Conservation (phyloP, 768 basidiomycete species). For the Mycena kentingensis region DNA sequence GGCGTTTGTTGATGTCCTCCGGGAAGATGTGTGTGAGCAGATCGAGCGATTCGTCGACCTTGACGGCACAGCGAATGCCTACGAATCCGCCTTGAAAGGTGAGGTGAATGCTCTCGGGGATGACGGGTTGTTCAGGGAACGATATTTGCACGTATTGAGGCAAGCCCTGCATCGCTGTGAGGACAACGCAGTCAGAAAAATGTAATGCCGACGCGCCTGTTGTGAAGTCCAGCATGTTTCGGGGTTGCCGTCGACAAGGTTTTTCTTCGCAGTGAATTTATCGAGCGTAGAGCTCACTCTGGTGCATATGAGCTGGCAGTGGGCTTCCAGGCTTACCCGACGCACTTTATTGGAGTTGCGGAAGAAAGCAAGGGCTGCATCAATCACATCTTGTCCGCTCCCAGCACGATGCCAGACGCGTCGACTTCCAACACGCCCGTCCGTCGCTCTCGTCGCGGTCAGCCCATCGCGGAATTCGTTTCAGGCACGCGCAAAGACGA, state of each 20-base stretch:
- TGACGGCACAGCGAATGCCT: slow-evolving; percentile 62
- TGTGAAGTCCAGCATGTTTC: slow-evolving; percentile 88
- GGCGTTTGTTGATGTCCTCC: slow-evolving; percentile 76
- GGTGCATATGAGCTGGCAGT: slow-evolving; percentile 13
- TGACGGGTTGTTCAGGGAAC: slow-evolving; percentile 51
- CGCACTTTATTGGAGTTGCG: slow-evolving; percentile 56
- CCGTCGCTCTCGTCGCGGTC: slow-evolving; percentile 19
- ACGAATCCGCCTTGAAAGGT: slow-evolving; percentile 91
- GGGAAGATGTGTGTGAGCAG: slow-evolving; percentile 63
- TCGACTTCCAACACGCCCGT: too few species aligned
- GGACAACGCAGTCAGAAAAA: slow-evolving; percentile 2
- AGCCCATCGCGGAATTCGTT: slow-evolving; percentile 7
- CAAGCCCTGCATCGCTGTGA: slow-evolving; percentile 52
- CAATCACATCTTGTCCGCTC: slow-evolving; percentile 26
- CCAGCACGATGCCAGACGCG: too few species aligned
- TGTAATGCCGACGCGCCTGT: slow-evolving; percentile 47
- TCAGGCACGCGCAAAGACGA: background rate
- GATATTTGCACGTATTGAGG: slow-evolving; percentile 74
- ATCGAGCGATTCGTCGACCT: slow-evolving; percentile 50
- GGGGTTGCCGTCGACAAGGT: slow-evolving; percentile 66
- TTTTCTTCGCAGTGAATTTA: slow-evolving; percentile 70
- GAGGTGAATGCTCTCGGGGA: slow-evolving; percentile 56
- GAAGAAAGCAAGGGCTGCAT: slow-evolving; percentile 43
- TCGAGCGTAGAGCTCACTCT: slow-evolving; percentile 84
- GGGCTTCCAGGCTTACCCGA: slow-evolving; percentile 9